Base-by-base conservation (phyloP, 2,329 filamentous ascomycete species). In the Aspergillus melleus region DNA sequence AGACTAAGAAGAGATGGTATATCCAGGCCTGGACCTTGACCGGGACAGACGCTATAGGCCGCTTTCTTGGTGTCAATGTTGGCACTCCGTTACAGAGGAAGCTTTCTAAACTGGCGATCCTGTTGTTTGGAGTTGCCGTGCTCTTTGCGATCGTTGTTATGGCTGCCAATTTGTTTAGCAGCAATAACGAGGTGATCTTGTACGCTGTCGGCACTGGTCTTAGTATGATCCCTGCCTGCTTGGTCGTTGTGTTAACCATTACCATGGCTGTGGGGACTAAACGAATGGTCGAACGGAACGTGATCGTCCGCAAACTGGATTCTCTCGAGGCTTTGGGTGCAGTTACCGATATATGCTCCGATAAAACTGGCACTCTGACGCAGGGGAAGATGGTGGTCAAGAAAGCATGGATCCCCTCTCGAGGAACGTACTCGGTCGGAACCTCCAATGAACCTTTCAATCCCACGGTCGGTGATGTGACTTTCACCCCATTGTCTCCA, bases 41-140 rank as follows among this genome's bases (percentile, higher is more conserved):
- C 8, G 68, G 80, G 42, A 79, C 76, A 22, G 84, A 87, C 68
- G 82, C 80, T 16, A 69, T 87, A 54, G 85, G 84, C 9, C 78
- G 80, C 54, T 88, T 90, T 68, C 79, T 90, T 2, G 87, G 88
- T 58, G 81, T 89, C 59, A 86, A 83, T 58, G 81, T 87, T 16
- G 87, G 88, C 53, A 90, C 87, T 29, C 88, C 87, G 6, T 79
- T 90, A 19, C 86, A 89, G 71, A 82, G 83, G 67, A 89, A 87
- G 69, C 79, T 90, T 12, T 87, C 86, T 57, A 84, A 84, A 69
- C 81, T 90, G 53, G 87, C 87, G 49, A 79, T 88, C 19, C 70
- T 88, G 2, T 80, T 90, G 5, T 89, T 90, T 68, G 80, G 80
- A 52, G 81, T 88, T 53, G 87, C 87, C 6, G 82, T 90, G 24